Conservation (phyloP, 2,329 filamentous ascomycete species). For the Colletotrichum nymphaeae region DNA sequence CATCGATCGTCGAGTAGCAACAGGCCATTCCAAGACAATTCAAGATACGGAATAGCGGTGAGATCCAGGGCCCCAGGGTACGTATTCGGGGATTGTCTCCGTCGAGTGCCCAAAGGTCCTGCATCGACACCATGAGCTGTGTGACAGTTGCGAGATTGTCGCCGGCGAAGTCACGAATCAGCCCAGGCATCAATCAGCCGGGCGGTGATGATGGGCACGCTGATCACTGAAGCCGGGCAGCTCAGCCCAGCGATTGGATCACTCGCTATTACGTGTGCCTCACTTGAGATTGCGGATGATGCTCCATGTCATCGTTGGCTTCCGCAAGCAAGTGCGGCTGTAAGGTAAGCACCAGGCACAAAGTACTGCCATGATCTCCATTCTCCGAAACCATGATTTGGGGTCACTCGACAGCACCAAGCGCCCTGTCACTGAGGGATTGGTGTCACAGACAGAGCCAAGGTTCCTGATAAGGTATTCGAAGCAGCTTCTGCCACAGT, state of each 20-base stretch:
- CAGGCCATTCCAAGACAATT: constrained; percentile 15
- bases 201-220: constrained; percentile 4
- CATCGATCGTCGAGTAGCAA: constrained; percentile 9
- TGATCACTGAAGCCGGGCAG: background rate
- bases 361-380: background rate
- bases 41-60: constrained; percentile 28
- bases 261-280: background rate
- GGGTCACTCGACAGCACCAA: background rate
- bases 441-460: background rate
- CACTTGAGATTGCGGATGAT: background rate
- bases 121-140: background rate
- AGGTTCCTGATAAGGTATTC: too few species aligned
- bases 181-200: background rate
- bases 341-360: background rate
- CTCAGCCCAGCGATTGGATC: background rate
- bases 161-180: background rate
- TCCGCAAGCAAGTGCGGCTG: background rate
- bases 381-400: background rate
- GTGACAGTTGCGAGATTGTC: background rate
- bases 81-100: background rate
- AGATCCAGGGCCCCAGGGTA: background rate
- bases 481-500: background rate
- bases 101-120: too few species aligned
- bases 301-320: background rate
- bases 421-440: background rate